A percentile compares a stretch with the other conserved stretches of the same genome.
Evolutionary conservation across 2,329 filamentous ascomycete genomes (phyloP).

Genomic region (Dactylella cylindrospora): DNA sequence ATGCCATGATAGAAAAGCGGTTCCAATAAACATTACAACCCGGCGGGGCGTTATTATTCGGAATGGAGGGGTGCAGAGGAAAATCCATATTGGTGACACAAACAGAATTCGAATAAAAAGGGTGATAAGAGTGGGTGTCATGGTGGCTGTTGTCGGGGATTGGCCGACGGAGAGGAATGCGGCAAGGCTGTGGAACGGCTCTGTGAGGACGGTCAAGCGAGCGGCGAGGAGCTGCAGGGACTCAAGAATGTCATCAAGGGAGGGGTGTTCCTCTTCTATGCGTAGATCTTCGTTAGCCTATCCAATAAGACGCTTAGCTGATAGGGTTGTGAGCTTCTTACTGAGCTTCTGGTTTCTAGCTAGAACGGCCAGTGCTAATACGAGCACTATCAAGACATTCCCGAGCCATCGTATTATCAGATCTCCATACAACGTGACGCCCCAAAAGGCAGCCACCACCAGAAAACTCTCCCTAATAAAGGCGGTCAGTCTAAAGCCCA

Average conservation of each 20-base stretch:
- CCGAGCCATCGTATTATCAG: constrained; percentile 76
- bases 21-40: constrained; percentile 81
- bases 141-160: constrained; percentile 87
- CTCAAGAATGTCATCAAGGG: constrained; percentile 94
- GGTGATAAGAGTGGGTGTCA: constrained; percentile 81
- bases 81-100: constrained; percentile 83
- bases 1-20: constrained; percentile 86
- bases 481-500: not conserved
- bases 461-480: constrained; percentile 74
- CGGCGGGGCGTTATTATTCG: constrained; percentile 83
- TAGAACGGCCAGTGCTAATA: constrained; percentile 66
- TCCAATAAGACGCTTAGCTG: constrained; percentile 38
- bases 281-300: constrained; percentile 40
- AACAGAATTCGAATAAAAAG: constrained; percentile 86
- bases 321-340: not conserved
- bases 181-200: constrained; percentile 83
- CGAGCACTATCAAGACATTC: constrained; percentile 75
- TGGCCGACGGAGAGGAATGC: constrained; percentile 90
- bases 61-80: constrained; percentile 77
- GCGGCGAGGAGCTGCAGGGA: constrained; percentile 87
- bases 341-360: constrained; percentile 25
- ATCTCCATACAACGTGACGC: constrained; percentile 80
- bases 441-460: constrained; percentile 82
- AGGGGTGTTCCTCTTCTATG: constrained; percentile 44
- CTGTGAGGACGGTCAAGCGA: constrained; percentile 76